Base-by-base conservation (phyloP, 2,329 filamentous ascomycete species). In the Clonostachys byssicola region DNA sequence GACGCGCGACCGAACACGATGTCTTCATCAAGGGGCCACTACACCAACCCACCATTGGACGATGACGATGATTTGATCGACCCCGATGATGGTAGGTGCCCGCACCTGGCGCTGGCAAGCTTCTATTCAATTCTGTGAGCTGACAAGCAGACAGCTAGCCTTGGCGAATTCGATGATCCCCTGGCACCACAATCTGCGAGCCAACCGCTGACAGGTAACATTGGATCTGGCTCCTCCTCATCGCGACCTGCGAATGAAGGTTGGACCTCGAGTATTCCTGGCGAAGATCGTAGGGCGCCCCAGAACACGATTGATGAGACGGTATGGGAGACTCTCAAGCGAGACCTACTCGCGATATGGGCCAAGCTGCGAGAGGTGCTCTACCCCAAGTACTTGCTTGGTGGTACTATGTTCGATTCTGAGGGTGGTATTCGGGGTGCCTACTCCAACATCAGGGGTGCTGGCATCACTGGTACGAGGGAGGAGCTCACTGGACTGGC, bases 341-440 rank as follows among this genome's bases (percentile, higher is more conserved):
- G 94, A 56, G 94, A 99, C 66, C 73, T 99, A 54, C 71, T 92
- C 8, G 94, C 91, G 23, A 90, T 97, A 35, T 97, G 94, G 92
- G 88, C 89, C 71, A 99, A 99, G 78, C 90, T 99, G 85, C 86
- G 89, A 66, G 92, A 96, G 74, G 94, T 99, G 38, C 81, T 99
- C 51, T 99, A 90, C 70, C 94, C 94, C 16, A 92, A 92, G 62
- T 97, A 97, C 71, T 78, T 99, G 43, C 85, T 99, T 20, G 81
- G 80, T 35, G 82, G 82, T 33, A 81, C 78, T 49, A 83, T 85
- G 80, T 76, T 83, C 47, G 80, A 83, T 51, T 67, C 65, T 40
- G 68, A 74, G 5, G 70, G 69, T 35, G 75, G 75, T 12, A 58
- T 85, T 9, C 76, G 82, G 5, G 80, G 81, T 51, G 80, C 80